Evolutionary conservation across 345 rosid genomes (phyloP).

Genomic region (Moricandia arvensis): DNA sequence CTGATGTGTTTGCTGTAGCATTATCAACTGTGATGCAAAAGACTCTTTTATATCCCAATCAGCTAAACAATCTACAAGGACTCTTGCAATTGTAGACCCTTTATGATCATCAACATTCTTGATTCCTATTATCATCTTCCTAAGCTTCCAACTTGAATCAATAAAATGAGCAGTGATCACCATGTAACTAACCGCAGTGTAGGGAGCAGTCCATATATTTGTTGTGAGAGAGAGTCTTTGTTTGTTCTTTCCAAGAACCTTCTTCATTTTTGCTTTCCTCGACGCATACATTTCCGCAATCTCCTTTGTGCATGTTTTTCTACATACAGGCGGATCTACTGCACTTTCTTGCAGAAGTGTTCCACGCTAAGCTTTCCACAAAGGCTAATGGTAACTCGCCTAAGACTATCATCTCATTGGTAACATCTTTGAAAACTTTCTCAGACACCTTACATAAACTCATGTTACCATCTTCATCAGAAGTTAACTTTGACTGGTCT

Average conservation of each 20-base stretch:
- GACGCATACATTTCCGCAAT: not conserved
- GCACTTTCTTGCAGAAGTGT: not conserved
- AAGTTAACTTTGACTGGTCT: no score
- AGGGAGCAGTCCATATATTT: not conserved
- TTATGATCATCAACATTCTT: no score
- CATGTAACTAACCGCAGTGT: not conserved
- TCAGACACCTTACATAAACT: not conserved
- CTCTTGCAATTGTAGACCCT: no score
- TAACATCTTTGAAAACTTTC: not conserved
- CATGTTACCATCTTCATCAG: no score
- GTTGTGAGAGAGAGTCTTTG: not conserved
- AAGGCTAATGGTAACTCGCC: not conserved
- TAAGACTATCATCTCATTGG: no score
- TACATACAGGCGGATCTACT: not conserved
- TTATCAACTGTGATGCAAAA: not conserved
- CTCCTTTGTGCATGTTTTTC: not conserved
- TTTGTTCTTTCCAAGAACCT: not conserved
- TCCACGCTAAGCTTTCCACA: not conserved
- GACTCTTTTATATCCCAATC: no score
- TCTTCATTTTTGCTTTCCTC: not conserved
- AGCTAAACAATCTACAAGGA: no score
- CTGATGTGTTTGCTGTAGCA: no score
- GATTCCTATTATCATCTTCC: not conserved
- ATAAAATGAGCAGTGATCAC: not conserved
- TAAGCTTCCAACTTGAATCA: not conserved